Base-by-base conservation (phyloP, 352 stramenopile genomes). In the Globisporangium recalcitrans region DNA sequence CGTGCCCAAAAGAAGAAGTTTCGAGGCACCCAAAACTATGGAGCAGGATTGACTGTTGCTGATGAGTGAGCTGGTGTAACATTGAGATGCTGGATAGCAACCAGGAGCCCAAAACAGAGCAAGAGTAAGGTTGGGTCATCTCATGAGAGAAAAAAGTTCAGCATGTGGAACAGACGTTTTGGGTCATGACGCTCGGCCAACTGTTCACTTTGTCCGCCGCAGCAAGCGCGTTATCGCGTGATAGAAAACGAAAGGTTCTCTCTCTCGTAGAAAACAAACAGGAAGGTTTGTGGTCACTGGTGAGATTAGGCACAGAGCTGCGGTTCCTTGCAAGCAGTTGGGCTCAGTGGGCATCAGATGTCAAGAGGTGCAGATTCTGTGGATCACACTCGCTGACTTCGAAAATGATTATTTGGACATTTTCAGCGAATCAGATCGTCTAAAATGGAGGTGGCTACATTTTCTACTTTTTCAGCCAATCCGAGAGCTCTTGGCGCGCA, bases 401-500 rank as follows among this genome's bases (percentile, higher is more conserved):
- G 48, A 54, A 54, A 38, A 34, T 34, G 6, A 48, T 26, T 29
- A 11, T 29, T 1, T 34, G 11, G 7, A 14, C 5, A 31, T n/a
- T 34, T 47, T 59, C 21, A 59, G 13, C 52, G 22, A 47, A 59
- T 48, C 21, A 31, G 3, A 58, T 31, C 9, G n/a, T 13, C 19
- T n/a, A n/a, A 29, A 48, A 27, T n/a, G 0, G 44, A 44, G 31
- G 52, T 58, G 52, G 52, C 52, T 59, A 59, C 52, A 49, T 59
- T 59, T 59, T 59, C 32, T 44, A 48, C 9, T 46, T 59, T 46
- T 59, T 26, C 32, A 59, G 21, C 52, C 52, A 59, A 59, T 59
- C 32, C 48, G 21, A 5, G 44, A 70, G 24, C 13, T 74, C 32
- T 40, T 80, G 7, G 57, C 64, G 52, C 56, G 49, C 29, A 64